Conservation (phyloP, 2,329 filamentous ascomycete genomes). For the Cladophialophora yegresii region DNA sequence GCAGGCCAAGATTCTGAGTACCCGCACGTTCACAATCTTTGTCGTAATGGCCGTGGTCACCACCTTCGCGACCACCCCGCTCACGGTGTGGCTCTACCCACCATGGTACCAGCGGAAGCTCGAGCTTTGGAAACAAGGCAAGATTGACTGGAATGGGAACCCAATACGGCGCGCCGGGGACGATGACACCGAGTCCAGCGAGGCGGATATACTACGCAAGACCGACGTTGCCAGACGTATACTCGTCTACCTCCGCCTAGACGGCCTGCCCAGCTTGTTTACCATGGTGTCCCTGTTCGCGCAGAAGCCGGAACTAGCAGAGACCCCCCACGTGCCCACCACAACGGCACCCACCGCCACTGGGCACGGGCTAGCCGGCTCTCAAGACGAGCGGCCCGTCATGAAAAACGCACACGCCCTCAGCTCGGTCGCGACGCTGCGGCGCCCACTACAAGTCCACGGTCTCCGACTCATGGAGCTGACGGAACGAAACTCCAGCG, state of each 20-base stretch:
- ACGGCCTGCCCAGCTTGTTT: slow-evolving; percentile 79
- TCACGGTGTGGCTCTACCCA: slow-evolving; percentile 74
- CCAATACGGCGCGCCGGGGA: slow-evolving; percentile 51
- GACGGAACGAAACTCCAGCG: slow-evolving; percentile 88
- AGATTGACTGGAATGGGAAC: slow-evolving; percentile 85
- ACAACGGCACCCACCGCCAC: slow-evolving; percentile 14
- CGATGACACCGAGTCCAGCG: slow-evolving; percentile 43
- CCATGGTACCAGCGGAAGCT: slow-evolving; percentile 74
- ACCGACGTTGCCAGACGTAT: slow-evolving; percentile 56
- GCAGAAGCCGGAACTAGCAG: slow-evolving; percentile 23
- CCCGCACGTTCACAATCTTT: slow-evolving; percentile 85
- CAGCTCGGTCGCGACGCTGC: slow-evolving; percentile 32
- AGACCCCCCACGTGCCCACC: slow-evolving; percentile 33
- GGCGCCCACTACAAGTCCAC: slow-evolving; percentile 68
- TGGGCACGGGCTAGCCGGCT: slow-evolving; percentile 8
- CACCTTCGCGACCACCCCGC: slow-evolving; percentile 78
- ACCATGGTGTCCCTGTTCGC: slow-evolving; percentile 75
- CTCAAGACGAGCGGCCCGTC: slow-evolving; percentile 16
- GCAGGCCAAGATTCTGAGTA: slow-evolving; percentile 77
- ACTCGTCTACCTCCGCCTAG: slow-evolving; percentile 78
- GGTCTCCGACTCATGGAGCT: slow-evolving; percentile 84
- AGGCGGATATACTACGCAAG: slow-evolving; percentile 31
- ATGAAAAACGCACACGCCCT: slow-evolving; percentile 24
- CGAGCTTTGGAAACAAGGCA: slow-evolving; percentile 73
- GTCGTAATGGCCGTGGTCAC: slow-evolving; percentile 91